phyloP scores from a whole-genome alignment of 352 stramenopile genomes.

The Globisporangium alternatum region DNA sequence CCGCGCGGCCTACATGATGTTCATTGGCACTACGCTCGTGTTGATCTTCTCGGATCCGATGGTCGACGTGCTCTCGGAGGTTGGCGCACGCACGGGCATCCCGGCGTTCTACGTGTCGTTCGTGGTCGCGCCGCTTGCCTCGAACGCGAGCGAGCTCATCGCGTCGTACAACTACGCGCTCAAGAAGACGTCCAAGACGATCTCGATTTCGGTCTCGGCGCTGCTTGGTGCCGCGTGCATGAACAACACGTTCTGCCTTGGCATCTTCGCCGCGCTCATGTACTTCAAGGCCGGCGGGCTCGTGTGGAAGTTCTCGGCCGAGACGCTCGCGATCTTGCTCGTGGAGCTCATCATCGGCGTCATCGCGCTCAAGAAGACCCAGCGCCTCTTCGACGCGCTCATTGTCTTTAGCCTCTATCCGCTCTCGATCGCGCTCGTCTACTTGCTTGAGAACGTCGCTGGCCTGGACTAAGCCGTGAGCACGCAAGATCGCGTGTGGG shows the following conservation, averaged over 20 bases:
- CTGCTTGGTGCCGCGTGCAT: slow-evolving; percentile 96
- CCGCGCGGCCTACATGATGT: slow-evolving; percentile 92
- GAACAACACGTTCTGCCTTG: slow-evolving; percentile 99
- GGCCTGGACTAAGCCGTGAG: slow-evolving; percentile 80
- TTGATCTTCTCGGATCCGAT: slow-evolving; percentile 97
- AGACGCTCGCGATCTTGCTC: slow-evolving; percentile 96
- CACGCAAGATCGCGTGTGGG: not conserved
- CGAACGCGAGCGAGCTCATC: slow-evolving; percentile 98
- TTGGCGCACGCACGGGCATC: slow-evolving; percentile 89
- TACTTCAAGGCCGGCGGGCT: slow-evolving; percentile 90
- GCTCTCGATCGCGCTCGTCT: slow-evolving; percentile 91
- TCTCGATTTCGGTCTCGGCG: slow-evolving; percentile 94
- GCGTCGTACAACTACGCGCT: slow-evolving; percentile 96
- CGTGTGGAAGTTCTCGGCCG: slow-evolving; percentile 97
- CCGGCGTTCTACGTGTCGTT: slow-evolving; percentile 98
- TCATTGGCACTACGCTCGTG: slow-evolving; percentile 92
- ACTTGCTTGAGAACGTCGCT: slow-evolving; percentile 89
- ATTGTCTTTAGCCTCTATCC: slow-evolving; percentile 92
- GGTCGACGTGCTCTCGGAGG: slow-evolving; percentile 96
- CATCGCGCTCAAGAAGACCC: slow-evolving; percentile 83
- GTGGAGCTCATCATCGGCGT: slow-evolving; percentile 90
- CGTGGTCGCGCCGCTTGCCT: slow-evolving; percentile 94
- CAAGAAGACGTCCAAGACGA: slow-evolving; percentile 98
- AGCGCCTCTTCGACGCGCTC: slow-evolving; percentile 81
- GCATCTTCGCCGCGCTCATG: slow-evolving; percentile 97